Evolutionary conservation across 192 early-diverging fungal genomes (phyloP).

Genomic region (Rhizoclosmatium sp.): DNA sequence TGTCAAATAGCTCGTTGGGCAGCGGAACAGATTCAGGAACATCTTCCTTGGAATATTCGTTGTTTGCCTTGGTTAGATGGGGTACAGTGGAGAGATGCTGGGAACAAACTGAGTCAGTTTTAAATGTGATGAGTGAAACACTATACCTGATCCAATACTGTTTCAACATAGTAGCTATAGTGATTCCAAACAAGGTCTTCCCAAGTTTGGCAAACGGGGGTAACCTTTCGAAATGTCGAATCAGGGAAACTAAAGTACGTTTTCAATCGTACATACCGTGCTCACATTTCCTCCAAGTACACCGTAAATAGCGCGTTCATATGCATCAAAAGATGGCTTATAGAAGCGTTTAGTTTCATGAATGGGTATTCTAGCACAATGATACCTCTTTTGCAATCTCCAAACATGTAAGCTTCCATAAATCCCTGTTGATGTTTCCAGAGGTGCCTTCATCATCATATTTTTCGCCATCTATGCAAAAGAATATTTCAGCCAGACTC

Average conservation of each 20-base stretch:
- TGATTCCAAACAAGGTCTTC: slow-evolving; percentile 89
- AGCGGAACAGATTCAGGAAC: slow-evolving; percentile 20
- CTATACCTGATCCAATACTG: slow-evolving; percentile 58
- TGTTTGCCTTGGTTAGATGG: slow-evolving; percentile 6
- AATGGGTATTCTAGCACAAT: too few species aligned
- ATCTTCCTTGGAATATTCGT: slow-evolving; percentile 5
- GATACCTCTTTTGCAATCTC: slow-evolving; percentile 59
- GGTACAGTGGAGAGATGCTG: slow-evolving; percentile 38
- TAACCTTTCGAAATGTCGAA: slow-evolving; percentile 47
- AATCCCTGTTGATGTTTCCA: slow-evolving; percentile 69
- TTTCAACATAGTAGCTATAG: slow-evolving; percentile 77
- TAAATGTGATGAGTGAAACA: neutral
- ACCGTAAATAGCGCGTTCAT: slow-evolving; percentile 84
- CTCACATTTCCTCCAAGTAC: slow-evolving; percentile 76
- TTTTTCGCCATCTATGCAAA: slow-evolving; percentile 50
- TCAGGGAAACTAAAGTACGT: too few species aligned
- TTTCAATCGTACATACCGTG: too few species aligned
- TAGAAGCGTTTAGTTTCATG: neutral
- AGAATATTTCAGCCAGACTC: neutral
- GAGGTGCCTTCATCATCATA: slow-evolving; percentile 43
- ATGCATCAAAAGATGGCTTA: slow-evolving; percentile 59
- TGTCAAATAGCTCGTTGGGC: slow-evolving; percentile 43
- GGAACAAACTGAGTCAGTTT: neutral
- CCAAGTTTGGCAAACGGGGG: slow-evolving; percentile 82
- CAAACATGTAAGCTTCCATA: slow-evolving; percentile 74